Percentiles rank a stretch among this genome's conserved stretches.
phyloP scores from a whole-genome alignment of 768 basidiomycete genomes.

The Serendipita vermifera region DNA sequence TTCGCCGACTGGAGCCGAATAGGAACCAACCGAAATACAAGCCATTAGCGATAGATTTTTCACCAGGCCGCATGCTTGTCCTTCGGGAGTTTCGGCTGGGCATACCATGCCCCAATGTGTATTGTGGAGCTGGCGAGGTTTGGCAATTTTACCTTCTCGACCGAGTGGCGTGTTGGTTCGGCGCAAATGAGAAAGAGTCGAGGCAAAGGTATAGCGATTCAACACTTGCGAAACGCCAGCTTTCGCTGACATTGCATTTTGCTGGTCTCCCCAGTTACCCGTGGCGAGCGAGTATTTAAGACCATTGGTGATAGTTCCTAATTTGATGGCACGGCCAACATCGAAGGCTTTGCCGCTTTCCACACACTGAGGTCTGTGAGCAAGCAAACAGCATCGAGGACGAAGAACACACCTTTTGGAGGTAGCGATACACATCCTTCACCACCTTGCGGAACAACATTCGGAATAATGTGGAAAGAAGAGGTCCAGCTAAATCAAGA shows the following conservation, averaged over 20 bases:
- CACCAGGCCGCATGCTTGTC: slow-evolving; percentile 97
- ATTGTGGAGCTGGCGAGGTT: slow-evolving; percentile 97
- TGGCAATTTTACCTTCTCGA: slow-evolving; percentile 97
- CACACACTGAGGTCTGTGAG: slow-evolving; percentile 68
- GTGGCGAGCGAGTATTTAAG: slow-evolving; percentile 96
- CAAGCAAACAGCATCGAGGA: not conserved
- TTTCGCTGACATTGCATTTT: slow-evolving; percentile 95
- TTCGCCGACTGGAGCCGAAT: slow-evolving; percentile 91
- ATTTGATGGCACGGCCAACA: slow-evolving; percentile 81
- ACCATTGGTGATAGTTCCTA: slow-evolving; percentile 95
- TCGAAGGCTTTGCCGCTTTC: slow-evolving; percentile 94
- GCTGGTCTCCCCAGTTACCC: slow-evolving; percentile 99
- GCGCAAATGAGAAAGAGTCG: slow-evolving; percentile 93
- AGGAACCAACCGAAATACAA: slow-evolving; percentile 94
- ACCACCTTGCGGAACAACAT: slow-evolving; percentile 96
- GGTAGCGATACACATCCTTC: slow-evolving; percentile 89
- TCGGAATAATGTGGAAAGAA: slow-evolving; percentile 93
- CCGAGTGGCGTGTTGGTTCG: slow-evolving; percentile 97
- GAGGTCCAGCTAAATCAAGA: slow-evolving; percentile 86
- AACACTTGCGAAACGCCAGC: slow-evolving; percentile 98
- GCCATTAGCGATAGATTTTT: slow-evolving; percentile 97
- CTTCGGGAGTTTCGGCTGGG: slow-evolving; percentile 98
- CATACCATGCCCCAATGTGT: slow-evolving; percentile 99
- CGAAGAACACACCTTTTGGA: slow-evolving; percentile 72
- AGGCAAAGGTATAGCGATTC: slow-evolving; percentile 97